A percentile compares a stretch with the other conserved stretches of the same genome.
These are phyloP conservation scores for Lepidium sativum DNA, from an alignment of 345 rosid species.

Conservation along the genomic window DNA sequence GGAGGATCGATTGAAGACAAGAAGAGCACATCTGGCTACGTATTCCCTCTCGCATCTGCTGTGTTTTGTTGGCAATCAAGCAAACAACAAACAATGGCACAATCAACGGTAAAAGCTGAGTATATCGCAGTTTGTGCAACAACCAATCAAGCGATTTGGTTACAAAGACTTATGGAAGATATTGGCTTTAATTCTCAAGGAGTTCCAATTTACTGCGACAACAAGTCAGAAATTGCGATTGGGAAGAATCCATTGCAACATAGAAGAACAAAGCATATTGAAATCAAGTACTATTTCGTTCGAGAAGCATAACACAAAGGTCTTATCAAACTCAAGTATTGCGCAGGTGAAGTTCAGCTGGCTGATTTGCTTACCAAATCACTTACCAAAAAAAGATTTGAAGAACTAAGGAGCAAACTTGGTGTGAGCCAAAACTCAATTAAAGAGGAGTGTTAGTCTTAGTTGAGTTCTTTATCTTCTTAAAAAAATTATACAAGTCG, in stretches of 20 bases:
- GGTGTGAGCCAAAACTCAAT: not conserved
- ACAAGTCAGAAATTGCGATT: not conserved
- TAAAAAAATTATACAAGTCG: too few relatives aligned
- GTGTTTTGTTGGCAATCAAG: not conserved
- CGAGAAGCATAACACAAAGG: not conserved
- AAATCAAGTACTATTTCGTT: not conserved
- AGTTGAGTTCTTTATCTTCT: too few relatives aligned
- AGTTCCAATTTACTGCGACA: not conserved
- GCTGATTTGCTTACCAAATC: not conserved
- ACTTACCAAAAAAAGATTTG: not conserved
- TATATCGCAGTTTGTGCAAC: not conserved
- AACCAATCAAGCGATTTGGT: not conserved
- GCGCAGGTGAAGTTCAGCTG: not conserved
- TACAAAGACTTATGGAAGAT: not conserved
- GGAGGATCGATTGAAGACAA: not conserved
- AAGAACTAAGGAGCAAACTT: not conserved
- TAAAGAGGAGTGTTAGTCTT: not conserved
- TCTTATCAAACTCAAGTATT: not conserved
- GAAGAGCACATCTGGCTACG: not conserved
- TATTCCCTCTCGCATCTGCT: not conserved
- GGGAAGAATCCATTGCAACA: not conserved
- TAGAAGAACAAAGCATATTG: not conserved
- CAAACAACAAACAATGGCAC: not conserved
- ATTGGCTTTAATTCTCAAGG: not conserved
- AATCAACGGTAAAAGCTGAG: not conserved